Conservation (phyloP, 805 yeast genomes). For the Torulaspora gathmanii region DNA sequence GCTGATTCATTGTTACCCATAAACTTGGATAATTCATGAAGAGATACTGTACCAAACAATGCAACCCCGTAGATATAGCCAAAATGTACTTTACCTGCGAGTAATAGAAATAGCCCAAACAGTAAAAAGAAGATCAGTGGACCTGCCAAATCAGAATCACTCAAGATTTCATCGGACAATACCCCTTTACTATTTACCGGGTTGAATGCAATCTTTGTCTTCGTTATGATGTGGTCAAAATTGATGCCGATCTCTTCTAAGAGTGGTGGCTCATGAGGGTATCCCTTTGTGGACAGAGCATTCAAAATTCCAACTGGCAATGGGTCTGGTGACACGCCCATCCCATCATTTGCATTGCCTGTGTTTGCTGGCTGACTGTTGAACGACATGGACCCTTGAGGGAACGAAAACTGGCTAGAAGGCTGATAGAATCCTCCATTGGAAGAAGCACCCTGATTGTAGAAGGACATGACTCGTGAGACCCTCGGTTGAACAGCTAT, state of each 20-base stretch:
- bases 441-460: constrained; percentile 7
- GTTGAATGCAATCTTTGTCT: constrained; percentile 80
- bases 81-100: constrained; percentile 92
- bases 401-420: constrained; percentile 28
- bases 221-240: constrained; percentile 77
- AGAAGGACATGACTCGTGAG: constrained; percentile 15
- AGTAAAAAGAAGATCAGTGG: constrained; percentile 83
- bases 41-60: constrained; percentile 77
- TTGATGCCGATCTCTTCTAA: constrained; percentile 92
- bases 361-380: constrained; percentile 17
- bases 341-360: constrained; percentile 12
- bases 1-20: constrained; percentile 60
- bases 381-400: constrained; percentile 39
- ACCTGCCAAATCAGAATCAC: constrained; percentile 92
- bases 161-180: constrained; percentile 68
- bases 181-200: constrained; percentile 51
- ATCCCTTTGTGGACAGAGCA: constrained; percentile 89
- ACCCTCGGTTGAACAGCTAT: background rate
- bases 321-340: constrained; percentile 32
- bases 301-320: constrained; percentile 77
- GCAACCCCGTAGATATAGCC: constrained; percentile 98
- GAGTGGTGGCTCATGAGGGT: constrained; percentile 90
- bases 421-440: constrained; percentile 25
- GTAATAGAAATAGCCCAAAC: constrained; percentile 75
- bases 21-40: constrained; percentile 77